phyloP scores from a whole-genome alignment of 2,329 filamentous ascomycete species.

The Botrytis squamosa region DNA sequence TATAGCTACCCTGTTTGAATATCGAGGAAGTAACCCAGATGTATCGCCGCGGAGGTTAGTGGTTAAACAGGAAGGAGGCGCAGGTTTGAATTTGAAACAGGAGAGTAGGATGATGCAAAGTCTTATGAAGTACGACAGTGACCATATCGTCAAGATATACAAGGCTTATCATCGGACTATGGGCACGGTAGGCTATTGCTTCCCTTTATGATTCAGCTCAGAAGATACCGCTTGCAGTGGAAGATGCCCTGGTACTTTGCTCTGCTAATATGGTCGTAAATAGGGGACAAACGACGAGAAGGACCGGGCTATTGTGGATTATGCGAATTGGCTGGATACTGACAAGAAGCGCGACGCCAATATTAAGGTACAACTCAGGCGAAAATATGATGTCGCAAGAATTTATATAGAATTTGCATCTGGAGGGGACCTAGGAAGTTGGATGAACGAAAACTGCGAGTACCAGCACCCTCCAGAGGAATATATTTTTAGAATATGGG shows the following conservation, averaged over 20 bases:
- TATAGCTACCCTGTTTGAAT: conserved; percentile 14
- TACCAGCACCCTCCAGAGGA: background rate
- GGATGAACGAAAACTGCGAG: background rate
- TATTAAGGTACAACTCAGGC: background rate
- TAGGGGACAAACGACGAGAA: background rate
- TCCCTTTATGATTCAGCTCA: background rate
- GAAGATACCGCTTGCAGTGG: background rate
- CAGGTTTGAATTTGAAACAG: background rate
- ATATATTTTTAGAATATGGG: conserved; percentile 11
- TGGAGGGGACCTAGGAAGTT: background rate
- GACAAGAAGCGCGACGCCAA: background rate
- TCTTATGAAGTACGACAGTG: conserved; percentile 15
- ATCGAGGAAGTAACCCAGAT: background rate
- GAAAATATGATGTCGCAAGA: background rate
- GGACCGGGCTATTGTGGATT: background rate
- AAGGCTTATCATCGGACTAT: conserved; percentile 11
- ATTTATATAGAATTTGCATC: conserved; percentile 17
- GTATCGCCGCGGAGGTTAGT: background rate
- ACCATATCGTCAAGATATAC: conserved; percentile 16
- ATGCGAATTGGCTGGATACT: no score
- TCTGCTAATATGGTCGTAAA: background rate
- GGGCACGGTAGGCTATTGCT: background rate
- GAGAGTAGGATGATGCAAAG: background rate
- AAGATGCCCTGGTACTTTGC: no score
- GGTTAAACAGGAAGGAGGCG: conserved; percentile 13